Conservation (phyloP, 2,329 filamentous ascomycete genomes). For the Nigrospora sphaerica region DNA sequence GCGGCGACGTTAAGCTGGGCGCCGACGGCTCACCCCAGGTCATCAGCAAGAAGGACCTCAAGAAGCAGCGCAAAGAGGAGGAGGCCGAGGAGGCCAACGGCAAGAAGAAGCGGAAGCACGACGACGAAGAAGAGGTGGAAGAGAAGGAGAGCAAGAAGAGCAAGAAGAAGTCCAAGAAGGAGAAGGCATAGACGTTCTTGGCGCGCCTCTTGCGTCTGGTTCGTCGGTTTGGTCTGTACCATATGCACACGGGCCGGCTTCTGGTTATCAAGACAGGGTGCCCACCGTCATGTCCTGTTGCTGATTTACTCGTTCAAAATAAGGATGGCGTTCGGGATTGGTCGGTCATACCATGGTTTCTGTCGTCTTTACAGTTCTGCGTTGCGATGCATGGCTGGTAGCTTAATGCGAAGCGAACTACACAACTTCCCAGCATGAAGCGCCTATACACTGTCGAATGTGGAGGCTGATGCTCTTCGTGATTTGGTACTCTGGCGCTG, state of each 20-base stretch:
- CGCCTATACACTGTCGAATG: too few relatives aligned
- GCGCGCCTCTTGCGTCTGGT: neutral
- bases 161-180: conserved; percentile 61
- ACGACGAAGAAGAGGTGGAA: conserved; percentile 46
- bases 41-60: conserved; percentile 69
- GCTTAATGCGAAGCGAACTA: conserved; percentile 3
- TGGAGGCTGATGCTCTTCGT: too few relatives aligned
- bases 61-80: conserved; percentile 61
- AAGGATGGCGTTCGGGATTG: conserved; percentile 3
- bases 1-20: conserved; percentile 64
- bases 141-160: conserved; percentile 33
- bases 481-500: too few relatives aligned
- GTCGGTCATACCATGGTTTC: conserved; percentile 3
- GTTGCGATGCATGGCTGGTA: neutral
- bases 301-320: conserved; percentile 1
- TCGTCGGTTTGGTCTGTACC: conserved; percentile 2
- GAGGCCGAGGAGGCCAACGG: conserved; percentile 34
- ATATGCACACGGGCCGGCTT: neutral
- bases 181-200: conserved; percentile 38
- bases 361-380: neutral
- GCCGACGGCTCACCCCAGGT: conserved; percentile 59
- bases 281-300: neutral
- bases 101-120: conserved; percentile 73
- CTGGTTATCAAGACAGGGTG: too few relatives aligned
- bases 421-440: neutral